Evolutionary conservation across 306 rosid genomes (phyloP).

Genomic region (Dryas drummondii): DNA sequence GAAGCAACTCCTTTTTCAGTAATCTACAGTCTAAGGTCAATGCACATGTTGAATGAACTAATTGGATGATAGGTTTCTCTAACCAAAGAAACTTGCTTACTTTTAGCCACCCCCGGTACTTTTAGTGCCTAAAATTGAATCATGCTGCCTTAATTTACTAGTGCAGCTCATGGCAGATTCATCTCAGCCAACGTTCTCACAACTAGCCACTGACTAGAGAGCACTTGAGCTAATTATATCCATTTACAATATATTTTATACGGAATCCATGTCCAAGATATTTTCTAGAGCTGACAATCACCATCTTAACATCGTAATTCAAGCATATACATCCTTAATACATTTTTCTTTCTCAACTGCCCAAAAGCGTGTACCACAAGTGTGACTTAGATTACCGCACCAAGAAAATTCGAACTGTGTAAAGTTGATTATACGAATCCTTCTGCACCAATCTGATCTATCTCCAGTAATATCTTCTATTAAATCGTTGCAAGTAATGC

Average conservation of each 20-base stretch:
- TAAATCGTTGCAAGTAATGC: background rate
- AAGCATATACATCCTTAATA: background rate
- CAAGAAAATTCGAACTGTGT: background rate
- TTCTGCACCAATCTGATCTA: background rate
- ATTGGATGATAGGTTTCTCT: background rate
- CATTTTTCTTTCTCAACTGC: constrained; percentile 7
- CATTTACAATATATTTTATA: background rate
- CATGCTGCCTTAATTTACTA: background rate
- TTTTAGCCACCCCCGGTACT: background rate
- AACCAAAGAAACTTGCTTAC: background rate
- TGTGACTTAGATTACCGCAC: background rate
- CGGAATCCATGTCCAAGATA: constrained; percentile 4
- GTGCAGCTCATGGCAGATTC: background rate
- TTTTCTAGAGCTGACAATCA: constrained; percentile 8
- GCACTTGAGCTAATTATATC: background rate
- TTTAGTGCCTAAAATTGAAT: background rate
- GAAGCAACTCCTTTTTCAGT: background rate
- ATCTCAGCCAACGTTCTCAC: background rate
- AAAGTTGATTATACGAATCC: background rate
- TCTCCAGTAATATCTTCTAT: background rate
- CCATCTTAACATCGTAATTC: background rate
- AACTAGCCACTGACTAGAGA: constrained; percentile 1
- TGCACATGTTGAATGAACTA: background rate
- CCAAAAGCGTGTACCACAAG: background rate
- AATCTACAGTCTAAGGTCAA: background rate